These are phyloP conservation scores for Tinospora cordifolia DNA, from an alignment of 164 flowering plant genomes.

Conservation along the genomic window DNA sequence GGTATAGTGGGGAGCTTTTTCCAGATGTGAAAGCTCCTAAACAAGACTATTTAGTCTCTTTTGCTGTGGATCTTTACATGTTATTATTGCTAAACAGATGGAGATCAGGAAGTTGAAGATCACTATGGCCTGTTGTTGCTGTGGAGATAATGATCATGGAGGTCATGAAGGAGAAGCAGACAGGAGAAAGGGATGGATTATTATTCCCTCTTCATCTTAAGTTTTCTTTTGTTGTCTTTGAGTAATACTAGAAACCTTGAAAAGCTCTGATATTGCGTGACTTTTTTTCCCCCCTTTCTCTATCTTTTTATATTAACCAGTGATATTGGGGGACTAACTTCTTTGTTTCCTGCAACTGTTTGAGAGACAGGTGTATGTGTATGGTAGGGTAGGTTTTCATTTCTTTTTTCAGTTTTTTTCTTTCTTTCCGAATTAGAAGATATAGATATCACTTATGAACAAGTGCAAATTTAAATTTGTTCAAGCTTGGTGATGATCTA, in stretches of 20 bases:
- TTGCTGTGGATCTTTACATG: background rate
- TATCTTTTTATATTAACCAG: background rate
- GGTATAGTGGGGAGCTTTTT: background rate
- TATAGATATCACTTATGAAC: no score
- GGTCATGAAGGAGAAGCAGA: background rate
- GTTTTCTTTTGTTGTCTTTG: background rate
- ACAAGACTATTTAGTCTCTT: background rate
- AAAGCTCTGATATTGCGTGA: conserved; percentile 1
- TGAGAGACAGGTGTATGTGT: background rate
- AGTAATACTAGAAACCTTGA: conserved; percentile 11
- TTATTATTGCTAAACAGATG: background rate
- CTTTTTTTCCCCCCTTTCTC: background rate
- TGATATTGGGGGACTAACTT: conserved; percentile 4
- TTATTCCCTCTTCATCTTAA: background rate
- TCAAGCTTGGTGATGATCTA: no score
- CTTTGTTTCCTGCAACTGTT: conserved; percentile 1
- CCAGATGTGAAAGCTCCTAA: no score
- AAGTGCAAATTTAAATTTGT: background rate
- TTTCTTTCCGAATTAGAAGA: background rate
- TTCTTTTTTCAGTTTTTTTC: background rate
- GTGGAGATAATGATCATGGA: background rate
- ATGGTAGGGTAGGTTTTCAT: background rate
- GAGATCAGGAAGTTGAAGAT: background rate
- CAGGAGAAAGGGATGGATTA: background rate
- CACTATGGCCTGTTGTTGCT: background rate